Evolutionary conservation across 1,284 basidiomycete genomes (phyloP), one percentile per base, ranked within the genome.

Genomic region (Leccinum fuscescens): DNA sequence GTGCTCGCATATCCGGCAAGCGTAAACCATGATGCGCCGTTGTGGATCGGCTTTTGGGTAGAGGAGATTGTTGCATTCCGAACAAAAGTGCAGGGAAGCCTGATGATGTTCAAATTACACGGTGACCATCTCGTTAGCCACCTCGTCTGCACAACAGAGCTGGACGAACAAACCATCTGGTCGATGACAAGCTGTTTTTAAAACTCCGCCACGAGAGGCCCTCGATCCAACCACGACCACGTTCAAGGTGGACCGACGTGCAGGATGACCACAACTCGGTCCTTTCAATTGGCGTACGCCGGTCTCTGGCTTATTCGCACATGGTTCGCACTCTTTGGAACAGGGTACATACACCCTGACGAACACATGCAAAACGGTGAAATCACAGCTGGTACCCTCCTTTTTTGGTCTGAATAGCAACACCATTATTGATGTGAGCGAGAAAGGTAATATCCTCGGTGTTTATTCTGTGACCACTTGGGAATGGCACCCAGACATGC

Each of bases 31-130:
- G 56, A 92, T 86, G 59, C 92, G 86, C 54, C 94, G 89, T 65
- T 89, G 84, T 63, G 87, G 88, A 75, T 98, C 95, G 33, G 92
- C 93, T 79, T 94, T 87, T 24, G 95, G 95, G 73, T 96, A 96
- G 54, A 98, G 82, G 44, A 98, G 83, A 75, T 98, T 97, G 81
- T 96, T 97, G 81, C 93, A 94, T 80, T 94, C 92, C 49, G 87
- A 87, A 71, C 93, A 94, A 76, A 94, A 94, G 71, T 92, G 88
- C 37, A 94, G 84, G 1, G 90, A 90, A 4, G 88, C 85, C 89
- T 90, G 54, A 42, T 50, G n/a, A 39, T 15, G 29, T 5, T 27
- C 46, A 22, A 33, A 48, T 56, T 24, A 54, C 5, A 24, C 55
- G 17, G 44, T 46, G 6, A 46, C 44, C 11, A 29, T 17, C 42